phyloP scores from a whole-genome alignment of 2,329 filamentous ascomycete genomes.

The Aspergillus luchuensis region DNA sequence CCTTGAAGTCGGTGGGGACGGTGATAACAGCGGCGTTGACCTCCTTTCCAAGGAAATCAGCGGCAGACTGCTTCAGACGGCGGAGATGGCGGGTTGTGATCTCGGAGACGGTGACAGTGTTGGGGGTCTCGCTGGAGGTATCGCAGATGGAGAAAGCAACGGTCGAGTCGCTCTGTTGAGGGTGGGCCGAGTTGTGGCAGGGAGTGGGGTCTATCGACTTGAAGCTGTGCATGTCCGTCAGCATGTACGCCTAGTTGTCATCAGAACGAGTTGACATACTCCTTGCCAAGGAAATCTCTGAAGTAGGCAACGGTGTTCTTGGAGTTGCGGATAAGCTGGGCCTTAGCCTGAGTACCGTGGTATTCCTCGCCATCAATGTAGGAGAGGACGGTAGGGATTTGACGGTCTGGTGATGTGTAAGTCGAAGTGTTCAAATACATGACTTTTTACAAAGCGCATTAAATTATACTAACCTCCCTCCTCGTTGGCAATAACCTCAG shows the following conservation, averaged over 20 bases:
- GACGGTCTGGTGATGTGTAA: conserved; percentile 67
- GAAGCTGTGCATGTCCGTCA: conserved; percentile 57
- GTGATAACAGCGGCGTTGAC: conserved; percentile 95
- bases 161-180: conserved; percentile 69
- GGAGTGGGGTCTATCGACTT: conserved; percentile 95
- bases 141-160: conserved; percentile 85
- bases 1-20: conserved; percentile 88
- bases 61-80: conserved; percentile 77
- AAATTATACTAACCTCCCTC: conserved; percentile 66
- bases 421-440: conserved; percentile 12
- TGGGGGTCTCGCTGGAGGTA: conserved; percentile 64
- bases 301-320: conserved; percentile 95
- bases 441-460: neutral
- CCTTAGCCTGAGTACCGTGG: conserved; percentile 92
- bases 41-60: conserved; percentile 88
- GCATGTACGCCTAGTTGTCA: conserved; percentile 8
- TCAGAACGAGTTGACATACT: conserved; percentile 55
- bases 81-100: conserved; percentile 81
- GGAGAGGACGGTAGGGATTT: conserved; percentile 91
- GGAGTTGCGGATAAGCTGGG: conserved; percentile 87
- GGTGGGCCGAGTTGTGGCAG: conserved; percentile 90
- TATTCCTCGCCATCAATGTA: conserved; percentile 97
- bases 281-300: conserved; percentile 91
- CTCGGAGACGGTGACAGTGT: conserved; percentile 75
- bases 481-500: conserved; percentile 98